A percentile compares a stretch with the other conserved stretches of the same genome.
Evolutionary conservation across 495 filamentous ascomycete species (phyloP).

Genomic region (Tuber magnatum): DNA sequence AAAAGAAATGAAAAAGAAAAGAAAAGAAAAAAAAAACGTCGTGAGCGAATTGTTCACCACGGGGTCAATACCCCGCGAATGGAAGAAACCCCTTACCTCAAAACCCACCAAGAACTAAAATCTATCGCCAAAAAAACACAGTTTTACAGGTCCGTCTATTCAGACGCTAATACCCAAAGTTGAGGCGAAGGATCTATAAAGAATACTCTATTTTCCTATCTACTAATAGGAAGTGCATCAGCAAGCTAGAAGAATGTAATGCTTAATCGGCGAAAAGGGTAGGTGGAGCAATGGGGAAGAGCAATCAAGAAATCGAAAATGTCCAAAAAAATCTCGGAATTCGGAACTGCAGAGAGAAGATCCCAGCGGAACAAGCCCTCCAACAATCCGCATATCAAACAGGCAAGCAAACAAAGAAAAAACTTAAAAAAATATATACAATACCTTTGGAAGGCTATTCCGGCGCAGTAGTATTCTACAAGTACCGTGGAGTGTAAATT

Average conservation of each 20-base stretch:
- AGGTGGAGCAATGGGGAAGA: conserved; percentile 11
- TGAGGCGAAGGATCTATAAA: conserved; percentile 19
- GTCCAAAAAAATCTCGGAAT: conserved; percentile 25
- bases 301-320: conserved; percentile 5
- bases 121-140: conserved; percentile 10
- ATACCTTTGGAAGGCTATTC: neutral
- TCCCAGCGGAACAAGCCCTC: conserved; percentile 14
- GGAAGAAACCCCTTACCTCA: neutral
- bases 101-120: neutral
- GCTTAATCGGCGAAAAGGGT: conserved; percentile 8
- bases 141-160: conserved; percentile 4
- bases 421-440: neutral
- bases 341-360: conserved; percentile 9
- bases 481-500: neutral
- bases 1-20: no score
- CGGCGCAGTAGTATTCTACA: neutral
- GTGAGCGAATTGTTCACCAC: neutral
- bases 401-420: neutral
- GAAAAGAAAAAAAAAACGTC: no score
- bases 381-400: conserved; percentile 21
- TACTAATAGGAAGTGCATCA: conserved; percentile 21
- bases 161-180: conserved; percentile 11
- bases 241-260: neutral
- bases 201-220: conserved; percentile 30
- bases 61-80: neutral